Evolutionary conservation across 352 stramenopile species (phyloP), one percentile per base, ranked within the genome.

Genomic region (Globisporangium recalcitrans): DNA sequence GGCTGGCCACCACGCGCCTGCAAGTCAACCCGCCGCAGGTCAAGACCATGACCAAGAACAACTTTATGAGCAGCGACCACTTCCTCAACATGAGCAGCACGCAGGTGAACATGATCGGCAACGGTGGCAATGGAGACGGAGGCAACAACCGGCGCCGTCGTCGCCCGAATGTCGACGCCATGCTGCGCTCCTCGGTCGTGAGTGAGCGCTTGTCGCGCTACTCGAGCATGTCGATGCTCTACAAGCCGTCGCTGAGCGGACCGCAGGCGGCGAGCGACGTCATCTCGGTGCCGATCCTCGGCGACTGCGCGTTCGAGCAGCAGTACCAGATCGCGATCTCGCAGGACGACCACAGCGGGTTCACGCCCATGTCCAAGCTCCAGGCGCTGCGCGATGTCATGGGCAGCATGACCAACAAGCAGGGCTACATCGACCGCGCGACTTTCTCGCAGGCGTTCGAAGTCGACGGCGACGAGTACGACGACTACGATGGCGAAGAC

Each of bases 401-500:
- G 71, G 79, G 60, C 31, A 74, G 64, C 54, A 88, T 94, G 60
- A 69, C 76, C n/a, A 77, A 77, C 63, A 80, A 78, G 59, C 64
- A 75, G 31, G 82, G 82, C 31, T 82, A 73, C 60, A 82, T 94
- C 46, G 78, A 91, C 52, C 82, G 82, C 34, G 71, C 76, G 31
- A 92, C 85, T 7, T 92, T 94, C 69, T 88, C 80, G 8, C 73
- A 89, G 49, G 73, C 80, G 5, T 91, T 94, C 24, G 82, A 94
- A 58, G 64, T 92, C 29, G 59, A 78, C 16, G 70, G 61, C 31
- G 65, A 75, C 52, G 75, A 87, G 3, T 87, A 82, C 38, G 70
- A 80, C n/a, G 73, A 78, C 14, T 88, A 88, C 56, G 69, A 83
- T 13, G 71, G 69, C 34, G 64, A 69, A 47, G 66, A 82, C 26